Conservation (phyloP, 306 rosid species). For the Sesbania bispinosa region DNA sequence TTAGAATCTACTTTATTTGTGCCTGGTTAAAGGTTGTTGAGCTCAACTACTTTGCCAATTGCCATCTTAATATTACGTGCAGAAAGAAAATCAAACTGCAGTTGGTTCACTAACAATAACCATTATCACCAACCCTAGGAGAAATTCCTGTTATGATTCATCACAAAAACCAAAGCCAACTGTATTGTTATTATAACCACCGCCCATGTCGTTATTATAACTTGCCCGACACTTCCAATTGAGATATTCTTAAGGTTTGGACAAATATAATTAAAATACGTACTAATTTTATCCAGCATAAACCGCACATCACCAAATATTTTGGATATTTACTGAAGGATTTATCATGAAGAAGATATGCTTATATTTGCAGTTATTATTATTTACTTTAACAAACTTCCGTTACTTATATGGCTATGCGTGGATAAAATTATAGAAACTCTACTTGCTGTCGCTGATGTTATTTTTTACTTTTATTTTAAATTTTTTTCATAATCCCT, state of each 20-base stretch:
- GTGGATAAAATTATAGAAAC: too few relatives aligned
- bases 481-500: too few relatives aligned
- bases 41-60: too few relatives aligned
- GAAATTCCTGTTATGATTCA: not conserved
- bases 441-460: too few relatives aligned
- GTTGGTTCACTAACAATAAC: not conserved
- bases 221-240: not conserved
- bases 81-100: not conserved
- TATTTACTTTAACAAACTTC: too few relatives aligned
- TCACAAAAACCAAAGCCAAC: not conserved
- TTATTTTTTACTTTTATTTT: too few relatives aligned
- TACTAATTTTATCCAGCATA: not conserved
- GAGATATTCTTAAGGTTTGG: constrained; percentile 2
- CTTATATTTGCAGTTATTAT: too few relatives aligned
- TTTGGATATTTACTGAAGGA: too few relatives aligned
- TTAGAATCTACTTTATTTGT: too few relatives aligned
- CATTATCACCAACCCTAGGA: constrained; percentile 6
- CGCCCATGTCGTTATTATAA: not conserved
- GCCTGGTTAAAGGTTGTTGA: too few relatives aligned
- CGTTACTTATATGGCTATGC: too few relatives aligned
- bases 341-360: too few relatives aligned
- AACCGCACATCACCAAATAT: not conserved
- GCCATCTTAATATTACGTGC: not conserved
- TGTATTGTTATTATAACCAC: not conserved
- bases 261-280: not conserved